Evolutionary conservation across 495 filamentous ascomycete genomes (phyloP).

Genomic region (Wilcoxina mikolae): DNA sequence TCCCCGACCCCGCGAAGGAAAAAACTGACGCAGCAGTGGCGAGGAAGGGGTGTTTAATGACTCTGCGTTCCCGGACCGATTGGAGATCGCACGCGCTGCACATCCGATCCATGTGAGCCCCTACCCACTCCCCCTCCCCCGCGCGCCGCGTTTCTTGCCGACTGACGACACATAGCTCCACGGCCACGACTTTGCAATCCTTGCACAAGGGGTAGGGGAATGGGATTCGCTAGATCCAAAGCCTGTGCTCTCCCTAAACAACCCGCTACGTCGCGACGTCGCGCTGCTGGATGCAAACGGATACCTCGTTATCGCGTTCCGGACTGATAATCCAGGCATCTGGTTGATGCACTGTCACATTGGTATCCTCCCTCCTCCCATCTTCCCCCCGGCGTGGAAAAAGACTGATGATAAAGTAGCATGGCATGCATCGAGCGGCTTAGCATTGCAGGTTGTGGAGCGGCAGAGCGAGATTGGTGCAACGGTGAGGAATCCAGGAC

Average conservation of each 20-base stretch:
- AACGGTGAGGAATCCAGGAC: neutral
- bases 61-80: too few species aligned
- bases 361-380: too few species aligned
- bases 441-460: conserved; percentile 21
- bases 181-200: conserved; percentile 45
- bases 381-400: too few species aligned
- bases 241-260: conserved; percentile 26
- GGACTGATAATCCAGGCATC: conserved; percentile 43
- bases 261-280: conserved; percentile 46
- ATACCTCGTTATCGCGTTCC: conserved; percentile 40
- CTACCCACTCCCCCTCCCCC: too few species aligned
- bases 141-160: too few species aligned
- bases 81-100: neutral
- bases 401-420: too few species aligned
- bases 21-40: too few species aligned
- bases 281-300: conserved; percentile 40
- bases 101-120: conserved; percentile 42
- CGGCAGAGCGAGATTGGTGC: neutral
- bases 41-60: too few species aligned
- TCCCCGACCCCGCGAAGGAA: too few species aligned
- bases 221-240: neutral
- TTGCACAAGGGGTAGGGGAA: conserved; percentile 33
- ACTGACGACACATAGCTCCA: too few species aligned
- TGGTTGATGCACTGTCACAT: conserved; percentile 49
- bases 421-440: conserved; percentile 40